Evolutionary conservation across 2,329 filamentous ascomycete species (phyloP), one percentile per base, ranked within the genome.

Genomic region (Keithomyces neogunnii): DNA sequence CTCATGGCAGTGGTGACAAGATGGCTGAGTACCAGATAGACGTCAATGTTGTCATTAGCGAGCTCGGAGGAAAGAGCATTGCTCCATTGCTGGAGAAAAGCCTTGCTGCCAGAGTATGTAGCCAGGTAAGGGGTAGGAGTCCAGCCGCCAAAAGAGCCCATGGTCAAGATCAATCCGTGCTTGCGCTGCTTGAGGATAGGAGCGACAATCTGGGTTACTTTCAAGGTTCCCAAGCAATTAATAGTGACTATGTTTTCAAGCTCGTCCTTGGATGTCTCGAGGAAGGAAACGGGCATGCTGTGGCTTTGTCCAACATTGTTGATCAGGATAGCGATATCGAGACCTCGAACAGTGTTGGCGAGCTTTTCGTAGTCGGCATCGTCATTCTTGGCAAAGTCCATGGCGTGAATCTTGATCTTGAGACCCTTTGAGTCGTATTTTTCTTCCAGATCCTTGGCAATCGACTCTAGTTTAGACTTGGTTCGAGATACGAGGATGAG

Each of bases 221-320:
- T 87, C 36, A 99, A 79, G 0, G 93, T 99, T 43, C 86, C 92
- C 55, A 87, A 74, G 72, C 92, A 96, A 74, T 99, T 99, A 78
- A 99, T 91, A 48, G 85, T 91, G 69, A 99, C 85, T 63, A 99
- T 99, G 65, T 88, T 84, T 62, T 85, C 79, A 64, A 99, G 81
- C 73, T 97, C 93, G 53, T 86, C 75, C 63, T 83, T 78, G 10
- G 83, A 71, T 0, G 92, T 97, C 62, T 89, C 80, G 47, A 86
- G 73, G 72, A 99, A 99, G 0, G 90, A 80, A 0, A 95, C 89
- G 2, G 93, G 93, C 51, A 97, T 96, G 68, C 78, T 86, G 75
- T 99, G 93, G 69, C 88, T 95, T 68, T 90, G 85, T 57, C 93
- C 93, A 50, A 99, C 93, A 63, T 99, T 99, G 79, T 99, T 99